These are phyloP conservation scores for Crithidia acanthocephali DNA, from an alignment of 208 protist species.

Conservation along the genomic window DNA sequence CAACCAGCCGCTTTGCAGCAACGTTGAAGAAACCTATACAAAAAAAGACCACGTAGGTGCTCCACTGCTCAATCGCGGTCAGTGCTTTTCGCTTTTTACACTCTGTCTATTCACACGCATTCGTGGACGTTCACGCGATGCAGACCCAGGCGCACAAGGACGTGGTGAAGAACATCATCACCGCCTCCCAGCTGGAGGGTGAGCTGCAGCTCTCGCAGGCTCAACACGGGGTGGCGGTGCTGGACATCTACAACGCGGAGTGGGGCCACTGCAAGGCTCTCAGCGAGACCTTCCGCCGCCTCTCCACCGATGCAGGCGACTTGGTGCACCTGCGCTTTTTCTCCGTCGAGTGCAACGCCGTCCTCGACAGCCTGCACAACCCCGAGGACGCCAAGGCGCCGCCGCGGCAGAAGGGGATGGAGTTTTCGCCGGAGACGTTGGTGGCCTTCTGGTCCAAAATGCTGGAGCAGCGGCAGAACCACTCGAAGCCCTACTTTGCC, in stretches of 20 bases:
- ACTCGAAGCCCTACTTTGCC: constrained; percentile 89
- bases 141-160: constrained; percentile 61
- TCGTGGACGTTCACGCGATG: constrained; percentile 1
- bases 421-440: constrained; percentile 66
- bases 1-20: no score
- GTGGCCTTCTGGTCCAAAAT: constrained; percentile 63
- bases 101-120: neutral
- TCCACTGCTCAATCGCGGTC: no score
- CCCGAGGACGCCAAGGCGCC: constrained; percentile 35
- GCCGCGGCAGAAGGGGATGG: constrained; percentile 43
- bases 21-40: no score
- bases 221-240: constrained; percentile 83
- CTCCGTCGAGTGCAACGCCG: constrained; percentile 83
- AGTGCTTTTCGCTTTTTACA: constrained; percentile 7
- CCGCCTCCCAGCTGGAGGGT: constrained; percentile 69
- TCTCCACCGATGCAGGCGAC: constrained; percentile 83
- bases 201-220: constrained; percentile 81
- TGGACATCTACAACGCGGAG: constrained; percentile 89
- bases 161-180: constrained; percentile 81
- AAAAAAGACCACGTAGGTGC: no score
- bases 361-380: constrained; percentile 71
- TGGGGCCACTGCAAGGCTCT: constrained; percentile 89
- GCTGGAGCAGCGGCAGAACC: constrained; percentile 58
- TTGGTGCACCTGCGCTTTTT: constrained; percentile 83
- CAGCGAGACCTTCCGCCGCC: constrained; percentile 83